phyloP scores from a whole-genome alignment of 1,139 yeast genomes.

The Williopsis jadinii region DNA sequence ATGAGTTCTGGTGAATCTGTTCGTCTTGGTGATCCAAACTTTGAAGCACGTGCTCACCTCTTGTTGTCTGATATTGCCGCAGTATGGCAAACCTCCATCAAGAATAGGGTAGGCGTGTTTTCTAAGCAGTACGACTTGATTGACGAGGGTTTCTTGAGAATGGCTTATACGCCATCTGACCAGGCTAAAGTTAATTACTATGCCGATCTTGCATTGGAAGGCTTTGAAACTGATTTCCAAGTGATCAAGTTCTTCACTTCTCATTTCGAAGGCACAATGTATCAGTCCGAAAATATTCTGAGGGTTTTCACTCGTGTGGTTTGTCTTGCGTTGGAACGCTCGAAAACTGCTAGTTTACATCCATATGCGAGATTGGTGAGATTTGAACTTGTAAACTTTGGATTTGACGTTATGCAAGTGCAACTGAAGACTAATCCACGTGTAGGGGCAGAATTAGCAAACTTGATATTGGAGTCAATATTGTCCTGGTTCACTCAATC shows the following conservation, averaged over 20 bases:
- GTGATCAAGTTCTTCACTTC: constrained; percentile 66
- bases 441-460: constrained; percentile 38
- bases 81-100: constrained; percentile 62
- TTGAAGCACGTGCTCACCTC: constrained; percentile 47
- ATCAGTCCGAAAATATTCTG: constrained; percentile 65
- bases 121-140: constrained; percentile 50
- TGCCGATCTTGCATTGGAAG: constrained; percentile 40
- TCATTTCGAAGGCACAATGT: constrained; percentile 75
- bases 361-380: constrained; percentile 73
- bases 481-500: constrained; percentile 72
- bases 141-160: constrained; percentile 58
- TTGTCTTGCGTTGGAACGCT: constrained; percentile 49
- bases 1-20: constrained; percentile 35
- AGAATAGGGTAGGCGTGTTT: constrained; percentile 57
- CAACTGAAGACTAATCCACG: constrained; percentile 42
- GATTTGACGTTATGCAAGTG: constrained; percentile 55
- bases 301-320: constrained; percentile 62
- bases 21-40: constrained; percentile 26
- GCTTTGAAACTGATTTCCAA: constrained; percentile 68
- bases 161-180: constrained; percentile 91
- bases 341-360: constrained; percentile 63
- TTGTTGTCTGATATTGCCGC: constrained; percentile 59
- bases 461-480: constrained; percentile 55
- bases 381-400: constrained; percentile 66
- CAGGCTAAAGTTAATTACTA: constrained; percentile 48